Base-by-base conservation (phyloP, 1,139 yeast genomes). In the Saccharomyces hybrid region DNA sequence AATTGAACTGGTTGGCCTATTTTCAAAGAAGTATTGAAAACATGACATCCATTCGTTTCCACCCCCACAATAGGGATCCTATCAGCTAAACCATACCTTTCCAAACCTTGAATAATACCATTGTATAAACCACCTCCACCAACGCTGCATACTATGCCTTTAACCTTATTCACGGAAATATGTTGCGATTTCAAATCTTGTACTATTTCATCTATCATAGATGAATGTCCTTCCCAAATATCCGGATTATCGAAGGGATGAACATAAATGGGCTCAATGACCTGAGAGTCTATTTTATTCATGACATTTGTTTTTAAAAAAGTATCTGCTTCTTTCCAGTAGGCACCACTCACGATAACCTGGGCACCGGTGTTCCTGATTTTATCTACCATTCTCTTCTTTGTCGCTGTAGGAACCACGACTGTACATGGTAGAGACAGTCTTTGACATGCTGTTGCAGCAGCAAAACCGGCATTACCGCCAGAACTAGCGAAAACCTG, bases 401-500 rank as follows among this genome's bases (percentile, higher is more conserved):
- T 73, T 3, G 87, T 75, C 5, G 74, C 68, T 0, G 60, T 70
- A 0, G 91, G 91, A 5, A 86, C 79, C 0, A 83, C 88, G 7
- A 86, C 89, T 0, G 87, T 82, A 60, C 90, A 83, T 11, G 76
- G 74, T 7, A 78, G 67, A 1, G 73, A 72, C 57, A 76, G 74
- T 53, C 66, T 70, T 41, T 66, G 67, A 4, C 86, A 80, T 47
- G 86, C 81, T 52, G 78, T 78, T 0, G 89, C 88, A 2, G 88
- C 88, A 0, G 91, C 91, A 51, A 83, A 72, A 0, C 93, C 93
- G 0, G 93, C 93, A 65, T 86, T 86, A 0, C 93, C 93, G 11
- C 91, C 93, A 16, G 88, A 82, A 32, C 87, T 82, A 5, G 86
- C 77, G 65, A 77, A 81, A 3, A 84, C 81, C 32, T 77, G 78